Percentiles rank a stretch among this genome's conserved stretches.
Evolutionary conservation across 2,329 filamentous ascomycete species (phyloP).

Genomic region (Boeremia exigua): DNA sequence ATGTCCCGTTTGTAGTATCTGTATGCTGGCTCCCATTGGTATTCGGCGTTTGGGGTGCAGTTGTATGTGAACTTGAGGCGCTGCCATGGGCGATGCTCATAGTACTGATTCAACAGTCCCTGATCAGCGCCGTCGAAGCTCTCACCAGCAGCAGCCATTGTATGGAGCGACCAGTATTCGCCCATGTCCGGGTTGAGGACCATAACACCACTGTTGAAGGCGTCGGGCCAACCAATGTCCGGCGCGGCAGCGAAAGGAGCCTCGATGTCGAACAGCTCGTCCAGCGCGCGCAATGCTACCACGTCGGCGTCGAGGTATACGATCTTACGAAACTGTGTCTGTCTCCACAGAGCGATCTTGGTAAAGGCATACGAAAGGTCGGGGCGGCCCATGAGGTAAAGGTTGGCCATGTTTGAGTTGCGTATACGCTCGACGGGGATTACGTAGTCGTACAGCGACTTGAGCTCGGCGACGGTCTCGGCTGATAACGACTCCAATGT

Average conservation of each 20-base stretch:
- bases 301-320: conserved; percentile 96
- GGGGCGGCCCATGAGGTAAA: conserved; percentile 88
- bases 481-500: conserved; percentile 79
- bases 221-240: conserved; percentile 97
- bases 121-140: conserved; percentile 98
- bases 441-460: conserved; percentile 85
- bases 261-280: conserved; percentile 82
- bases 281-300: conserved; percentile 86
- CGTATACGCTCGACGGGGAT: conserved; percentile 82
- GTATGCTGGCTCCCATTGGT: conserved; percentile 96
- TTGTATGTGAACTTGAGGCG: conserved; percentile 95
- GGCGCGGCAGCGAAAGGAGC: conserved; percentile 75
- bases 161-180: conserved; percentile 84
- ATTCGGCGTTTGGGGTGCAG: conserved; percentile 93
- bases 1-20: conserved; percentile 90
- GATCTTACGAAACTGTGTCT: conserved; percentile 87
- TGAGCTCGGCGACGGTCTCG: conserved; percentile 78
- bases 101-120: conserved; percentile 94
- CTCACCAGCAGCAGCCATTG: conserved; percentile 83
- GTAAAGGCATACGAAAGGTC: conserved; percentile 94
- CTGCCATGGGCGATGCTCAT: conserved; percentile 76
- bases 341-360: conserved; percentile 93
- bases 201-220: conserved; percentile 99
- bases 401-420: conserved; percentile 78
- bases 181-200: conserved; percentile 83